Evolutionary conservation across 805 yeast genomes (phyloP).

Genomic region (Pachysolen tannophilus): DNA sequence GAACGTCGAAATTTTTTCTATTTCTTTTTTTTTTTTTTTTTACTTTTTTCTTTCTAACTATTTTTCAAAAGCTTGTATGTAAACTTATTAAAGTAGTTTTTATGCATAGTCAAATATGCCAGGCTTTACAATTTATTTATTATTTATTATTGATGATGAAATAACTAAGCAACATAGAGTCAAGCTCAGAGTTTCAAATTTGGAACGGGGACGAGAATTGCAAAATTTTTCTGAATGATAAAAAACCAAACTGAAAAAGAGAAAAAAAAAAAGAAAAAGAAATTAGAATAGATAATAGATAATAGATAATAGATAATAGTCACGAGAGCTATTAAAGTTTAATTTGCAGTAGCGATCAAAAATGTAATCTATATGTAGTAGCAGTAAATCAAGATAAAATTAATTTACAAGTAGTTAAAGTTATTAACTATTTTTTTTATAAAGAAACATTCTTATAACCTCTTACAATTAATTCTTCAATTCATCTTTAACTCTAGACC

Average conservation of each 20-base stretch:
- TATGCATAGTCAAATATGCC: slow-evolving; percentile 66
- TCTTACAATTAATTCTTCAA: no score
- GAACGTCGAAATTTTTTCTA: slow-evolving; percentile 33
- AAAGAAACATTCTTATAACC: no score
- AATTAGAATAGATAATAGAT: no score
- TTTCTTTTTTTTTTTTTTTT: slow-evolving; percentile 20
- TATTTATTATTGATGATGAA: slow-evolving; percentile 48
- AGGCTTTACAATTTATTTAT: slow-evolving; percentile 26
- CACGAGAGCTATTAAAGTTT: no score
- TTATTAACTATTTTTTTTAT: no score
- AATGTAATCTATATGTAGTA: no score
- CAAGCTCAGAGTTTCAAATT: slow-evolving; percentile 72
- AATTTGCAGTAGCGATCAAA: no score
- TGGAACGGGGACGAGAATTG: slow-evolving; percentile 63
- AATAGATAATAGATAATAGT: no score
- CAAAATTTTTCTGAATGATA: slow-evolving; percentile 30
- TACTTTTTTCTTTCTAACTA: slow-evolving; percentile 11
- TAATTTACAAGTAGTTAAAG: no score
- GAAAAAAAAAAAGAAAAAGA: not conserved
- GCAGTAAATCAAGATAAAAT: no score
- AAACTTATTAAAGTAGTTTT: no score
- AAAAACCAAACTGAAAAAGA: slow-evolving; percentile 7
- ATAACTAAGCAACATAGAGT: slow-evolving; percentile 78
- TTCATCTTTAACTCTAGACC: no score
- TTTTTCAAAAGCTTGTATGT: slow-evolving; percentile 12